A percentile compares a stretch with the other conserved stretches of the same genome.
Evolutionary conservation across 805 yeast genomes (phyloP).

Genomic region (Lachancea sp.): DNA sequence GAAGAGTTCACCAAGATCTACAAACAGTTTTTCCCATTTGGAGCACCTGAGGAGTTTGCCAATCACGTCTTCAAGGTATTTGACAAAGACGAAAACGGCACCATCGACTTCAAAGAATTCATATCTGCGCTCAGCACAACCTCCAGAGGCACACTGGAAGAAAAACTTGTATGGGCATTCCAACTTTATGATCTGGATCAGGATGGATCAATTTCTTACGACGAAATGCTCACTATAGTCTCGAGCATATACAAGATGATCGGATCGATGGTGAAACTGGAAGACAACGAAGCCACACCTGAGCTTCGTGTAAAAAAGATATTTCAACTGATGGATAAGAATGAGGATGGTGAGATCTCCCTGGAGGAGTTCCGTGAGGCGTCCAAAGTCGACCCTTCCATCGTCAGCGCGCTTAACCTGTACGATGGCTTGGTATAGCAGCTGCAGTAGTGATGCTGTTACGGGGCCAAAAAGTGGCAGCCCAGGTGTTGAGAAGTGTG

Average conservation of each 20-base stretch:
- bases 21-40: constrained; percentile 96
- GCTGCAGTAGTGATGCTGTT: not conserved
- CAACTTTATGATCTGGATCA: constrained; percentile 76
- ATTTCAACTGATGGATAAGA: constrained; percentile 66
- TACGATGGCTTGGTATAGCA: constrained; percentile 70
- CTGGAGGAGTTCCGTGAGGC: constrained; percentile 80
- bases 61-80: constrained; percentile 82
- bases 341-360: constrained; percentile 62
- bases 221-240: constrained; percentile 75
- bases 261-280: constrained; percentile 84
- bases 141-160: constrained; percentile 77
- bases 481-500: no score
- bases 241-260: constrained; percentile 89
- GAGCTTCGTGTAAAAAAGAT: constrained; percentile 79
- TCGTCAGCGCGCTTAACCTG: constrained; percentile 66
- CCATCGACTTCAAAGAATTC: constrained; percentile 87
- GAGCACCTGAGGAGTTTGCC: constrained; percentile 90
- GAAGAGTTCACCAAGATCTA: constrained; percentile 88
- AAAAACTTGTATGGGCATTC: constrained; percentile 86
- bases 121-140: constrained; percentile 82
- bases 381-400: constrained; percentile 69
- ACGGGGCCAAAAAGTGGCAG: no score
- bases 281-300: constrained; percentile 88
- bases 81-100: constrained; percentile 73
- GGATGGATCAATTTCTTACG: constrained; percentile 67